These are phyloP conservation scores for Trypanosoma rangeli DNA, from an alignment of 208 protist species.

Conservation along the genomic window DNA sequence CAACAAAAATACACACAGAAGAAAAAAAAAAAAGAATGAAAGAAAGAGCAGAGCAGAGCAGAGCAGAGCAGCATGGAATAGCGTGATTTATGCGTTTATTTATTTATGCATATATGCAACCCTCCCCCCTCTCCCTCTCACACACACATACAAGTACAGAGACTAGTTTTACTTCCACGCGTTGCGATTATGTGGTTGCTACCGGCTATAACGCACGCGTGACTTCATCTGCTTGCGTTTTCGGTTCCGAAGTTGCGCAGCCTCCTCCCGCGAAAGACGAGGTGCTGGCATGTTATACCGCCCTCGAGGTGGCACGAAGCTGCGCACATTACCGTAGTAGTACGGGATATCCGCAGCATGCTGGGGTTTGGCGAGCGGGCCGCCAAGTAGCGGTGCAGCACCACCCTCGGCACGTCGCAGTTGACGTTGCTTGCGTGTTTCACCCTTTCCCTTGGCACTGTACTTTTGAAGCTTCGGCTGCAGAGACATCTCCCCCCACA, in stretches of 20 bases:
- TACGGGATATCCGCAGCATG: slow-evolving; percentile 69
- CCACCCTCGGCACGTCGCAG: slow-evolving; percentile 4
- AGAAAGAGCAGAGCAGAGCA: no score
- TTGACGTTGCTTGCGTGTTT: slow-evolving; percentile 8
- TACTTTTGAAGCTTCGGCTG: slow-evolving; percentile 33
- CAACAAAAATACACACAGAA: neutral
- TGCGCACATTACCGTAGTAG: slow-evolving; percentile 61
- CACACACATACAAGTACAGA: neutral
- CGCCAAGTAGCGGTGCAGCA: slow-evolving; percentile 20
- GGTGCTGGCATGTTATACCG: slow-evolving; percentile 69
- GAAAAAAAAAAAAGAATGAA: neutral
- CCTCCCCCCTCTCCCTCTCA: neutral
- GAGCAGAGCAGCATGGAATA: neutral
- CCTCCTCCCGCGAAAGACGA: slow-evolving; percentile 42
- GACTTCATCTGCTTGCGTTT: slow-evolving; percentile 22
- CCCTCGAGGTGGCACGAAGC: slow-evolving; percentile 65
- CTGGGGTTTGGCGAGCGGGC: slow-evolving; percentile 30
- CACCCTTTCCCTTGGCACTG: neutral
- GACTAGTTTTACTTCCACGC: neutral
- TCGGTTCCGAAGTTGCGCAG: slow-evolving; percentile 26
- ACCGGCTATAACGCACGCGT: slow-evolving; percentile 25
- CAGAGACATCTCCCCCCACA: slow-evolving; percentile 47
- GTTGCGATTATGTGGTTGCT: neutral
- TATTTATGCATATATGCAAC: no score
- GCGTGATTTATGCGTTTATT: neutral